These are phyloP conservation scores for Fusarium lateritium DNA, from an alignment of 2,329 filamentous ascomycete species.

Conservation along the genomic window DNA sequence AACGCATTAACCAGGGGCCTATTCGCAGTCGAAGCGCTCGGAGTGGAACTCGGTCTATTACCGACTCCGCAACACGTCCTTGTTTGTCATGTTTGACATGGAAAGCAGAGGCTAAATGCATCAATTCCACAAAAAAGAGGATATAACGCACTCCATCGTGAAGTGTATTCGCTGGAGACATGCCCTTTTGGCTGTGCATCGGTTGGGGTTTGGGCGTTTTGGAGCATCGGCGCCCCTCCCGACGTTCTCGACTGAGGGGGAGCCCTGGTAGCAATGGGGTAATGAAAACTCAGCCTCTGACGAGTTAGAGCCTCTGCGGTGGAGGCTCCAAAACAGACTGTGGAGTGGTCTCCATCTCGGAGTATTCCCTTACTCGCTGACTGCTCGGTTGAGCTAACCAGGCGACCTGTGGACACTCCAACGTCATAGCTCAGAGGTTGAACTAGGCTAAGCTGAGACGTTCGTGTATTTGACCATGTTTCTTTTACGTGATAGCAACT, in stretches of 20 bases:
- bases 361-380: conserved; percentile 19
- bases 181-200: background rate
- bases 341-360: conserved; percentile 9
- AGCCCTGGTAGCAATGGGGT: conserved; percentile 18
- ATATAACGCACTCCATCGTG: background rate
- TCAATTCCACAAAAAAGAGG: conserved; percentile 25
- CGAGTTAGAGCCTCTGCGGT: background rate
- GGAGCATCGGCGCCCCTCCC: conserved; percentile 26
- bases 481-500: conserved; percentile 37
- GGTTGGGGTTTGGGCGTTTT: conserved; percentile 24
- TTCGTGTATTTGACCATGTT: conserved; percentile 4
- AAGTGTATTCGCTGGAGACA: background rate
- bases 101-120: background rate
- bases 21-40: background rate
- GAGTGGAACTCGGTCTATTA: conserved; percentile 10
- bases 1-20: conserved; percentile 12
- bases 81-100: background rate
- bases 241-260: conserved; percentile 9
- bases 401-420: conserved; percentile 22
- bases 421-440: conserved; percentile 27
- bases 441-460: background rate
- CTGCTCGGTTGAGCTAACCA: conserved; percentile 7
- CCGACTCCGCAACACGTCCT: background rate
- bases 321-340: background rate
- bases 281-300: conserved; percentile 27